Conservation (phyloP, 225 moss, liverwort and hornwort genomes). For the Sphagnum tenellum region DNA sequence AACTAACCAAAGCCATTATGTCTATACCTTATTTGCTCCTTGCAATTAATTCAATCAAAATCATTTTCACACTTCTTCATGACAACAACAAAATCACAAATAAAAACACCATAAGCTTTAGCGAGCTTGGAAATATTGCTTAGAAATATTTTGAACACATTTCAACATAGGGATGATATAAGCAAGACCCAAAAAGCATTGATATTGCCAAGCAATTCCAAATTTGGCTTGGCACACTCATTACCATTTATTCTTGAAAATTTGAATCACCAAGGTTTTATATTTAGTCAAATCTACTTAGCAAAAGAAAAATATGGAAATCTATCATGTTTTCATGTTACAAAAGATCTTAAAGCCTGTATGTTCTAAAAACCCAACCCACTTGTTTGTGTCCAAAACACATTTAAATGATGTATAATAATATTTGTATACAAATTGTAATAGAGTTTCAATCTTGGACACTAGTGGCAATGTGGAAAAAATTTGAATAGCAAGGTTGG, state of each 20-base stretch:
- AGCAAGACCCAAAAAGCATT: not conserved
- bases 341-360: not conserved
- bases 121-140: not conserved
- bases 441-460: not conserved
- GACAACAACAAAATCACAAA: not conserved
- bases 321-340: not conserved
- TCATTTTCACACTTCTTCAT: not conserved
- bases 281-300: not conserved
- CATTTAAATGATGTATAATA: not conserved
- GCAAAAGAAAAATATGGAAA: not conserved
- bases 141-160: not conserved
- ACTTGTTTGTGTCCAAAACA: not conserved
- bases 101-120: not conserved
- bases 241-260: not conserved
- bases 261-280: not conserved
- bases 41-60: not conserved
- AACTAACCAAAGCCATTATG: not conserved
- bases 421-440: not conserved
- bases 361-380: not conserved
- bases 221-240: not conserved
- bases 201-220: not conserved
- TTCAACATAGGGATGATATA: not conserved
- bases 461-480: not conserved
- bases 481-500: conserved; percentile 3
- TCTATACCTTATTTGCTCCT: not conserved